A percentile compares a stretch with the other conserved stretches of the same genome.
These are phyloP conservation scores for Tylopilus sp. DNA, from an alignment of 1,284 basidiomycete genomes.

Conservation along the genomic window DNA sequence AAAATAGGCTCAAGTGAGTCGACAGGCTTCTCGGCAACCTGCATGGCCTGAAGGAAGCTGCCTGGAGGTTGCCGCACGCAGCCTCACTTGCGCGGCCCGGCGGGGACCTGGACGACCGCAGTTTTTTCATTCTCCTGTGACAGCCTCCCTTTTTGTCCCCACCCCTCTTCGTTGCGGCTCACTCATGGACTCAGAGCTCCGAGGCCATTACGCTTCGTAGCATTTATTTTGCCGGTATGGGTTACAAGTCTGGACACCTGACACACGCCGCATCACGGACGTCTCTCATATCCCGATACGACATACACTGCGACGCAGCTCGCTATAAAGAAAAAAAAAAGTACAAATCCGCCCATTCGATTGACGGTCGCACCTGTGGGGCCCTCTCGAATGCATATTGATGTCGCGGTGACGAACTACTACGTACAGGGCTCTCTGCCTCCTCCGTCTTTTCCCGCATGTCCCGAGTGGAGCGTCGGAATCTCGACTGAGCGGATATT, in stretches of 20 bases:
- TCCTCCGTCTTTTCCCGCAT: constrained; percentile 5
- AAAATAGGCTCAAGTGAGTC: constrained; percentile 8
- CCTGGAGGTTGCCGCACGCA: constrained; percentile 16
- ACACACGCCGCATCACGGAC: constrained; percentile 18
- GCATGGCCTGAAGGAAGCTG: constrained; percentile 2
- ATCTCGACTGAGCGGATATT: constrained; percentile 35
- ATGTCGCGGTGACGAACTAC: constrained; percentile 8
- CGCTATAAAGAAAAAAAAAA: constrained; percentile 7
- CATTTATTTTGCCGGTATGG: constrained; percentile 11
- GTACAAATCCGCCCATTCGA: constrained; percentile 1
- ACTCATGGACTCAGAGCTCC: constrained; percentile 1
- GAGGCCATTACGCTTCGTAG: constrained; percentile 12
- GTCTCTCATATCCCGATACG: constrained; percentile 11
- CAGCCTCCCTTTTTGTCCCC: constrained; percentile 17
- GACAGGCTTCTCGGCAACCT: constrained; percentile 9
- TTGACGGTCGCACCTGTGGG: constrained; percentile 2
- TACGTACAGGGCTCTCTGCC: constrained; percentile 9
- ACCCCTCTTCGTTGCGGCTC: constrained; percentile 1
- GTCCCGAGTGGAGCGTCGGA: constrained; percentile 22
- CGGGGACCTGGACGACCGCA: constrained; percentile 6
- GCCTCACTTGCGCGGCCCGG: constrained; percentile 15
- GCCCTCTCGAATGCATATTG: constrained; percentile 3
- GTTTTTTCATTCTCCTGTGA: constrained; percentile 26
- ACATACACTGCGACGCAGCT: not conserved
- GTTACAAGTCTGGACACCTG: constrained; percentile 10